Evolutionary conservation across 352 stramenopile genomes (phyloP), one percentile per base, ranked within the genome.

Genomic region (Pythium guiyangense): DNA sequence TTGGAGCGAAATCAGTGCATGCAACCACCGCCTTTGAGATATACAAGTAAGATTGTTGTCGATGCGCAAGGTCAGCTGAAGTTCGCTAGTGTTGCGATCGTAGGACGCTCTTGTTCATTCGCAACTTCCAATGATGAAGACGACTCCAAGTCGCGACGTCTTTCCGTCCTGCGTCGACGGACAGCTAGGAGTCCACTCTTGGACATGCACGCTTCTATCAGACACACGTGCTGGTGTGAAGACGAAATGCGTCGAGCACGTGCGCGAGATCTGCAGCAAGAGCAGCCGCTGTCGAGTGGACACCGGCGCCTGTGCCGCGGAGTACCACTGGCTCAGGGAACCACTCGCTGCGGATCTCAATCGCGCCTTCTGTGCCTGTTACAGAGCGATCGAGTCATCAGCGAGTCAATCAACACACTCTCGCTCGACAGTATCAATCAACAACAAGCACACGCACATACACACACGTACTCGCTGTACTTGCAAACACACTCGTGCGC

Each of bases 291-390:
- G 82, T 92, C 14, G 85, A 83, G 45, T 70, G 62, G 47, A 75
- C 63, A 47, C 82, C 82, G 4, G 82, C 79, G 46, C 79, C 82
- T 10, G 82, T 81, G 49, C 79, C 82, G 50, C 72, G 75, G 3
- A 92, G 49, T 22, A 84, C 69, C 8, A 90, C 52, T 9, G 79
- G 79, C 49, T 79, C 68, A 0, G 62, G 75, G 49, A 89, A 92
- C 63, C 73, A 84, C 47, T 78, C 60, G 35, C 70, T 90, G 26
- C 47, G 57, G 34, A 89, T 84, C 17, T 71, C 73, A 10, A 92
- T 53, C 18, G 84, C 71, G 54, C 81, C 79, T 61, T 92, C 79
- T 4, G 77, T 83, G 52, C 71, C 81, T 66, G 49, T 49, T 6
- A 20, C 15, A n/a, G 22, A 22, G 20, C 2, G 51, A 20, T 37